Evolutionary conservation across 2,329 filamentous ascomycete genomes (phyloP).

Genomic region (Hymenoscyphus fraxineus): DNA sequence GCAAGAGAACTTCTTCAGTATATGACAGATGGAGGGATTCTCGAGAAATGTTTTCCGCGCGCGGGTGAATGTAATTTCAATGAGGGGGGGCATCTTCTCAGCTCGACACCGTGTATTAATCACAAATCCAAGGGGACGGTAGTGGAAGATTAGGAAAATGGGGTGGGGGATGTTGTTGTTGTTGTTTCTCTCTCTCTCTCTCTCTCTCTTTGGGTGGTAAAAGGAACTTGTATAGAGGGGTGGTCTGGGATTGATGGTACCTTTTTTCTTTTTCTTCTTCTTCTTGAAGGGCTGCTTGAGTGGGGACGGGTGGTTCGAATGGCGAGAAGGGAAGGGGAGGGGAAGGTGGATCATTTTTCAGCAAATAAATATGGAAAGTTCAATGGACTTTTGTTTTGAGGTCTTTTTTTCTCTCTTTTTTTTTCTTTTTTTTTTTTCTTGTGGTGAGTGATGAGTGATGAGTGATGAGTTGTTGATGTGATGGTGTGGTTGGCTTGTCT

Average conservation of each 20-base stretch:
- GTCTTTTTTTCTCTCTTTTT: not conserved
- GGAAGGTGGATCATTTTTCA: constrained; percentile 23
- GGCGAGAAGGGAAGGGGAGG: not conserved
- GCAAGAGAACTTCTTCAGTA: not conserved
- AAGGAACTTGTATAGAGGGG: constrained; percentile 1
- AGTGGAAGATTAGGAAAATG: not conserved
- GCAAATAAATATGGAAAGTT: constrained; percentile 28
- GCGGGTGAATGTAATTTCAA: not conserved
- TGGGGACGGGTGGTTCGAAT: not conserved
- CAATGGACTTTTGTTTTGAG: not conserved
- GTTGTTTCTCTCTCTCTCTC: not conserved
- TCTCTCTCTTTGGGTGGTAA: not conserved
- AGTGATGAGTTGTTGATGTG: too few relatives aligned
- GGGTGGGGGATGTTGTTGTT: not conserved
- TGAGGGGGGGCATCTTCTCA: not conserved
- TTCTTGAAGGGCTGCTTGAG: constrained; percentile 8
- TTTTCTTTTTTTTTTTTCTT: not conserved
- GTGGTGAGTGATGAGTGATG: too few relatives aligned
- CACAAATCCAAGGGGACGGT: not conserved
- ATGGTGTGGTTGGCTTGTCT: too few relatives aligned
- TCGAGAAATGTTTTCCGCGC: not conserved
- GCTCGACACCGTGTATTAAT: not conserved
- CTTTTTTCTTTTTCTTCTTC: too few relatives aligned
- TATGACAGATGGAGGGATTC: not conserved
- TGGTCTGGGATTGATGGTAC: not conserved